Evolutionary conservation across 106 monocot genomes (phyloP), one percentile per base, ranked within the genome.

Genomic region (Triglochin maritima): DNA sequence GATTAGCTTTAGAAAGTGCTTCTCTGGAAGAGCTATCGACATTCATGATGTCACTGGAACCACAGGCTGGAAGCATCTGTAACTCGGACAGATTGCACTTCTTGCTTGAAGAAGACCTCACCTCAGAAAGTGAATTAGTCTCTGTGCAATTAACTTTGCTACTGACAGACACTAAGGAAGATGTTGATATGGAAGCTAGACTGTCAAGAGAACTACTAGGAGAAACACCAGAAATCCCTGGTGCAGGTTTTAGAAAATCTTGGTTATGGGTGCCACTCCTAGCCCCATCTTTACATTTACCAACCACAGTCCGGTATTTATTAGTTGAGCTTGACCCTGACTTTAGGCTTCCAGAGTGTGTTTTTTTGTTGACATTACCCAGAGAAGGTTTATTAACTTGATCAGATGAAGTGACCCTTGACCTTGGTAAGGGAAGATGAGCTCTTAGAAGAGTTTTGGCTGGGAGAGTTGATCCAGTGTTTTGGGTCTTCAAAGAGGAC

Each of bases 161-260:
- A 11, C 55, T 64, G 12, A 17, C 13, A 49, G 74, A 67, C 42
- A 15, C 50, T 5, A 66, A 74, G 9, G 74, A 66, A 48, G 66
- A 66, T 5, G 74, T 59, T 64, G 64, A 73, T 14, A 45, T 7
- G 47, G 74, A 72, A 56, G 61, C 14, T 4, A 54, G 9, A 46
- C 65, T 74, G 5, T 66, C 58, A 3, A 74, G 6, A 6, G 74
- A 65, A 41, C 74, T 59, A 48, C 48, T 65, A 12, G 74, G 74
- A 59, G 74, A 74, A 63, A 49, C 17, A 11, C 3, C 50, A 59
- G 64, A 56, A 47, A 54, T 5, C 45, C 64, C 56, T 7, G 49
- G 50, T 51, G n/a, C 5, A 53, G 72, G 47, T 2, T 64, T 72
- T 7, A 53, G 14, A 52, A 52, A 42, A 3, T 16, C 50, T 42